Conservation (phyloP, 495 filamentous ascomycete species). For the Thozetella sp. region DNA sequence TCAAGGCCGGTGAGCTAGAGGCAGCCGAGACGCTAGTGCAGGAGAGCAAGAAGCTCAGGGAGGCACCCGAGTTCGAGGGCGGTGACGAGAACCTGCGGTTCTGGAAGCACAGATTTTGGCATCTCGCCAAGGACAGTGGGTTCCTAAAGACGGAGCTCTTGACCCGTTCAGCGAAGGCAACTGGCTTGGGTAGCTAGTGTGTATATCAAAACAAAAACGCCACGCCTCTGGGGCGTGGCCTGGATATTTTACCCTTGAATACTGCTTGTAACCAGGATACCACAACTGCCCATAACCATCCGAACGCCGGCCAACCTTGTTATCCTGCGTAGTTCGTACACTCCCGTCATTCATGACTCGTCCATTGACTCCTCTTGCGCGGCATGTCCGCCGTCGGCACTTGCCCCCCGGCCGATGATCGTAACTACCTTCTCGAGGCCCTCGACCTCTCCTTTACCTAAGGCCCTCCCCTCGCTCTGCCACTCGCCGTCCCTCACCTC, state of each 20-base stretch:
- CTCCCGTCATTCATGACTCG: constrained; percentile 27
- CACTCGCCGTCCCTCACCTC: constrained; percentile 61
- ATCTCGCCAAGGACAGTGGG: constrained; percentile 28
- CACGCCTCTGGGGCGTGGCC: neutral
- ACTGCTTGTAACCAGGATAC: neutral
- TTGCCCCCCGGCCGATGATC: constrained; percentile 35
- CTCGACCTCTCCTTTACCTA: constrained; percentile 51
- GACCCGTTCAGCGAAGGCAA: neutral
- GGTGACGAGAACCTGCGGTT: constrained; percentile 16
- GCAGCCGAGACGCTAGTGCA: constrained; percentile 33
- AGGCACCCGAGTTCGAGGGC: constrained; percentile 21
- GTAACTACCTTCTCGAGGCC: constrained; percentile 48
- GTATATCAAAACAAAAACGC: neutral
- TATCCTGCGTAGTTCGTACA: too few relatives aligned
- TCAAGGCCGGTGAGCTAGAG: constrained; percentile 32
- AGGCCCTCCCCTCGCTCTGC: constrained; percentile 41
- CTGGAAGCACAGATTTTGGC: constrained; percentile 47
- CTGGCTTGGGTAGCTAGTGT: neutral
- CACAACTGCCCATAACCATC: neutral
- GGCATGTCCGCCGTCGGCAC: neutral
- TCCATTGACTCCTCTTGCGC: constrained; percentile 20
- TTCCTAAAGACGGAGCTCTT: constrained; percentile 22
- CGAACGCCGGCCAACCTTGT: too few relatives aligned
- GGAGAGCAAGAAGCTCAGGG: constrained; percentile 17
- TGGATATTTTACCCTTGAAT: neutral